Evolutionary conservation across 306 rosid species (phyloP).

Genomic region (Gleditsia sinensis): DNA sequence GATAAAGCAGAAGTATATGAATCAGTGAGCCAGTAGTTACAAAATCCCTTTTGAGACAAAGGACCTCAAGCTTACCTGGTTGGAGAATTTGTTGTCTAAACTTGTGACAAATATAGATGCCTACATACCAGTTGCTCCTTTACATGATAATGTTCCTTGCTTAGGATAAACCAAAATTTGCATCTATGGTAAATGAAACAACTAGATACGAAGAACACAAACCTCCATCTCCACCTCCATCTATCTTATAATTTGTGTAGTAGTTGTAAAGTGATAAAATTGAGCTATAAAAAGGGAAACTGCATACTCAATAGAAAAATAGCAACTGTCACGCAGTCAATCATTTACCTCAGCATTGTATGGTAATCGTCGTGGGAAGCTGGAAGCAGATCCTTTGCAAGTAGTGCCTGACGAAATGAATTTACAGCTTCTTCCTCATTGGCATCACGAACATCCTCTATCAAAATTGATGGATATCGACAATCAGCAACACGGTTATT

Average conservation of each 20-base stretch:
- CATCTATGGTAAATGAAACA: constrained; percentile 20
- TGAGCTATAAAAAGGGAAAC: constrained; percentile 25
- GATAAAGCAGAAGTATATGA: constrained; percentile 19
- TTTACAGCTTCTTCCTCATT: constrained; percentile 84
- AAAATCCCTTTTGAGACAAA: constrained; percentile 13
- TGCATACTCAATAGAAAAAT: neutral
- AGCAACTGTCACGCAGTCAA: constrained; percentile 10
- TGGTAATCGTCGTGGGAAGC: constrained; percentile 83
- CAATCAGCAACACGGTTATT: constrained; percentile 71
- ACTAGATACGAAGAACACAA: constrained; percentile 10
- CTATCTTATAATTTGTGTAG: neutral
- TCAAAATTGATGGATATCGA: constrained; percentile 60
- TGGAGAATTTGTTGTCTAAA: neutral
- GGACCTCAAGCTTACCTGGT: neutral
- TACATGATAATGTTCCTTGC: constrained; percentile 2
- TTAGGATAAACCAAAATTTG: constrained; percentile 13
- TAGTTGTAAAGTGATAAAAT: constrained; percentile 5
- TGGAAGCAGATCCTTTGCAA: constrained; percentile 71
- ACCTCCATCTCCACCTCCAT: constrained; percentile 7
- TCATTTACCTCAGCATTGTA: constrained; percentile 78
- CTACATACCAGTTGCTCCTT: neutral
- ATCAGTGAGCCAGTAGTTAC: constrained; percentile 23
- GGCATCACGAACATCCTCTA: constrained; percentile 91
- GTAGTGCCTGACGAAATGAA: constrained; percentile 61
- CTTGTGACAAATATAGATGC: neutral